These are phyloP conservation scores for Xerophyta viscosa DNA, from an alignment of 106 monocot species.

Conservation along the genomic window DNA sequence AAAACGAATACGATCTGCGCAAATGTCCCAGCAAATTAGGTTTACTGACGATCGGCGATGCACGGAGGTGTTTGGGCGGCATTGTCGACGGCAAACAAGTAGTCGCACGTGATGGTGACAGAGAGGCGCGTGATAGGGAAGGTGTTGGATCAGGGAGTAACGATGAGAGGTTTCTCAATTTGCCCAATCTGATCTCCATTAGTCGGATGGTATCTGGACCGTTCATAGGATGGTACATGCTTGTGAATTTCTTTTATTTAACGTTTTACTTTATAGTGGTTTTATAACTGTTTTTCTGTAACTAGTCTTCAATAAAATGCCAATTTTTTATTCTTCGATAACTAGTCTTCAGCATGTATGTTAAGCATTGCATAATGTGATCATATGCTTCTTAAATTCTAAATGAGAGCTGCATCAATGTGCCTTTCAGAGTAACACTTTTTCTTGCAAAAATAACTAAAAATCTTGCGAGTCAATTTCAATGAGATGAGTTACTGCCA, in stretches of 20 bases:
- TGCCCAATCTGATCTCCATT: constrained; percentile 90
- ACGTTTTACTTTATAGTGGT: too few species aligned
- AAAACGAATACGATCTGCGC: constrained; percentile 19
- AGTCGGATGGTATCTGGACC: constrained; percentile 84
- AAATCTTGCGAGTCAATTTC: too few species aligned
- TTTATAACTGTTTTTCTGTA: too few species aligned
- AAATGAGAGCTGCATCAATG: too few species aligned
- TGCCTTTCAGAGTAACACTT: too few species aligned
- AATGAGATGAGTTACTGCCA: too few species aligned
- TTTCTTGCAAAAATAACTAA: too few species aligned
- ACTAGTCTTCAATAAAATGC: too few species aligned
- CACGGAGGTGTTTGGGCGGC: not conserved
- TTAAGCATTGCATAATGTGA: too few species aligned
- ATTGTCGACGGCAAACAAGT: not conserved
- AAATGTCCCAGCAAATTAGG: constrained; percentile 16
- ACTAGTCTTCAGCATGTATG: too few species aligned
- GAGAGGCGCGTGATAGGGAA: not conserved
- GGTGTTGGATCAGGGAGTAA: not conserved
- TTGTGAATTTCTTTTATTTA: not conserved
- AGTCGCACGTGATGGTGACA: not conserved
- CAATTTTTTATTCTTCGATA: too few species aligned
- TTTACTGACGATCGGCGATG: not conserved
- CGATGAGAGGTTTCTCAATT: constrained; percentile 45
- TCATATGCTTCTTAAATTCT: too few species aligned
- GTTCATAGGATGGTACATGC: constrained; percentile 69